Evolutionary conservation across 495 filamentous ascomycete genomes (phyloP), one percentile per base, ranked within the genome.

Genomic region (Annulohypoxylon bovei): DNA sequence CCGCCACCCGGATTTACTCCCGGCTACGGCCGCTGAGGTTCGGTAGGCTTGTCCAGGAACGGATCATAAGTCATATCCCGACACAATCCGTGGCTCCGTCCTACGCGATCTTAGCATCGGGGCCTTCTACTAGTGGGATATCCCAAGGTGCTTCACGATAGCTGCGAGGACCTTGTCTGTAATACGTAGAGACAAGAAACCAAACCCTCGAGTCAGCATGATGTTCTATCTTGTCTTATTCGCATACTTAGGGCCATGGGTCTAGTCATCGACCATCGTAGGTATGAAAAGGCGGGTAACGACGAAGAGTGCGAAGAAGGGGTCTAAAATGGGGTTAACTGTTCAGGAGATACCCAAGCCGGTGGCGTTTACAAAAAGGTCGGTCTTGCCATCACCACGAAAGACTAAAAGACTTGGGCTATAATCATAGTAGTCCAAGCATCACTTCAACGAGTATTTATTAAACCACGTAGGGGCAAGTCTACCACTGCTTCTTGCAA

Each of bases 1-100:
- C 78, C 80, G 1, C 84, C 88, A 16, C 83, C 86, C 27, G 86
- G 85, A 1, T 88, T 87, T 69, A 78, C 74, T 6, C 79, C 83
- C 27, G 74, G 74, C 11, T 77, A 75, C 40, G 65, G 73, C 18
- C 75, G 75, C 9, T 77, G 65, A 77, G 61, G 32, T 9, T 22
- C 27, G 20, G 25, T 42, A 32, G 8, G 22, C 20, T 2, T 25
- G 14, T 1, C 25, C 5, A 5, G 40, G 14, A 28, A 46, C 6
- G 23, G n/a, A 35, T 18, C 28, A 35, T 35, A 11, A 12, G 11
- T 32, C 22, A 39, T 40, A 18, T 39, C 9, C 18, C 6, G 4
- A 28, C 2, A n/a, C 32, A 14, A 11, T 14, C 16, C 11, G 20
- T 27, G 3, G 8, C 3, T 42, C 18, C 12, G 27, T 46, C 5